These are phyloP conservation scores for Starmerella stellata DNA, from an alignment of 805 yeast species.

Conservation along the genomic window DNA sequence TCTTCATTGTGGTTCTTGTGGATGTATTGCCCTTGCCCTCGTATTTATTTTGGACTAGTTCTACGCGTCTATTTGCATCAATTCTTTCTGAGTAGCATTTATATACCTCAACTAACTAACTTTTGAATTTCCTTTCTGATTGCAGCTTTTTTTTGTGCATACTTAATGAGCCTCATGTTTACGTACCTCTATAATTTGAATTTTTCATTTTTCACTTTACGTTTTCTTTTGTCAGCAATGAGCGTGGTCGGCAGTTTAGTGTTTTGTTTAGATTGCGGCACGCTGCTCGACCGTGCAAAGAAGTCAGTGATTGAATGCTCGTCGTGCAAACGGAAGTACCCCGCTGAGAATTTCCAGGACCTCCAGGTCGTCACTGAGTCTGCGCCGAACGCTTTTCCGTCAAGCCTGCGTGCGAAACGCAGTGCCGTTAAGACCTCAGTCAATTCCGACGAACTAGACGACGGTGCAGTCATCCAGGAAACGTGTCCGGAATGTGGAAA, in stretches of 20 bases:
- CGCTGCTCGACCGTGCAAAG: conserved; percentile 53
- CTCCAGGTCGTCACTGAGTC: conserved; percentile 76
- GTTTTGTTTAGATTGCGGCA: conserved; percentile 87
- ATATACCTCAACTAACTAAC: no score
- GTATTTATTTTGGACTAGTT: no score
- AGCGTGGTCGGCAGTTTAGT: conserved; percentile 90
- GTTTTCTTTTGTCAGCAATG: conserved; percentile 31
- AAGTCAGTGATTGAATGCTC: conserved; percentile 27
- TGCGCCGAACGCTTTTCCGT: conserved; percentile 86
- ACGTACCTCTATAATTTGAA: not conserved
- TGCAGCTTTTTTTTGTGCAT: no score
- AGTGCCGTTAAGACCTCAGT: conserved; percentile 80
- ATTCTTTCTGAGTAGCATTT: no score
- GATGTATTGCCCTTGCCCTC: no score
- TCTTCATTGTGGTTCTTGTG: no score
- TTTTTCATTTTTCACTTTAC: not conserved
- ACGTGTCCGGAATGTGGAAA: conserved; percentile 97
- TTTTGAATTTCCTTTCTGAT: no score
- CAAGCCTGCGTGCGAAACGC: conserved; percentile 56
- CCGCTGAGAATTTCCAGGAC: conserved; percentile 41
- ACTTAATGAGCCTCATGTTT: no score
- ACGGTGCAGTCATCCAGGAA: conserved; percentile 93
- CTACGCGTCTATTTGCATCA: no score
- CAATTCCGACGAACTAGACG: conserved; percentile 61
- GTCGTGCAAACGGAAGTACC: conserved; percentile 31